A percentile compares a stretch with the other conserved stretches of the same genome.
phyloP scores from a whole-genome alignment of 148 eudicot species.

The Fagopyrum esculentum region DNA sequence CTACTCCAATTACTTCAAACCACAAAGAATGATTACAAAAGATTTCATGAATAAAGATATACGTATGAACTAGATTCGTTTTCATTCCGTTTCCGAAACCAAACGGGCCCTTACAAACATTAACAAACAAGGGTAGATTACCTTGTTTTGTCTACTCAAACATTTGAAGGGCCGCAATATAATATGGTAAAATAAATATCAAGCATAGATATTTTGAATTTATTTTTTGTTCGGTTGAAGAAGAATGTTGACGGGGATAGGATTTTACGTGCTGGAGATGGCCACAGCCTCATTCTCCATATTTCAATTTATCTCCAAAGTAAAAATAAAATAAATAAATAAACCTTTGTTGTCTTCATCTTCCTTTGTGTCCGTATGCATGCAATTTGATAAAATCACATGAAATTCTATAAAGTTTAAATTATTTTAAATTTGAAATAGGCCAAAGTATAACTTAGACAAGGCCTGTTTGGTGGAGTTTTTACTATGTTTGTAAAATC shows the following conservation, averaged over 20 bases:
- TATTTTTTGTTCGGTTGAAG: not conserved
- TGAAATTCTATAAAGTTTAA: not conserved
- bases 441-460: too few relatives aligned
- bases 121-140: not conserved
- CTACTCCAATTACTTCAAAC: too few relatives aligned
- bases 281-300: not conserved
- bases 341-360: not conserved
- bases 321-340: not conserved
- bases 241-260: not conserved
- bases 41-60: too few relatives aligned
- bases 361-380: not conserved
- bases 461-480: too few relatives aligned
- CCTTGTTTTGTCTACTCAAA: not conserved
- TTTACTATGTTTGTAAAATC: too few relatives aligned
- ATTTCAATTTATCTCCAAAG: not conserved
- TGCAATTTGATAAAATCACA: not conserved
- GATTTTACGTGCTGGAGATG: not conserved
- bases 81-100: too few relatives aligned
- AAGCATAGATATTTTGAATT: not conserved
- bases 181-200: not conserved
- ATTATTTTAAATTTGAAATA: too few relatives aligned
- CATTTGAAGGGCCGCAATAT: not conserved
- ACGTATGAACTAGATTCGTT: too few relatives aligned
- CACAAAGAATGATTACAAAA: too few relatives aligned
- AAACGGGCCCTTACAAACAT: too few relatives aligned